Conservation (phyloP, 2,329 filamentous ascomycete genomes). For the Fusarium piperis region DNA sequence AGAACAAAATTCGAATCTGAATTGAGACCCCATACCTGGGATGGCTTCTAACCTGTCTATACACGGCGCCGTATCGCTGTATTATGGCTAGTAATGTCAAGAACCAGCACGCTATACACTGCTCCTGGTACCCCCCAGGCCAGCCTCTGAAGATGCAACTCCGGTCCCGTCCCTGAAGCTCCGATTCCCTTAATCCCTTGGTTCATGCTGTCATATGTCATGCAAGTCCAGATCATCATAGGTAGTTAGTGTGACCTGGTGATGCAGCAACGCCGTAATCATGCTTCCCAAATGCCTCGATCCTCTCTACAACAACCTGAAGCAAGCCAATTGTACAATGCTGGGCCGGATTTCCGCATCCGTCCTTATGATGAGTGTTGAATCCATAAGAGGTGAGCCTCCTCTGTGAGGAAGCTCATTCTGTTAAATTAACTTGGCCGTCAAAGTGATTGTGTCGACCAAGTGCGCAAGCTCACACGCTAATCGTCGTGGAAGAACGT, state of each 20-base stretch:
- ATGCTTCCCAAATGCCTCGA: constrained; percentile 47
- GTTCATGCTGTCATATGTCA: constrained; percentile 42
- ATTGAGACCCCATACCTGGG: constrained; percentile 19
- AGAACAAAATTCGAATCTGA: constrained; percentile 9
- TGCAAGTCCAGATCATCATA: constrained; percentile 41
- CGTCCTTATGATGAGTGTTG: constrained; percentile 35
- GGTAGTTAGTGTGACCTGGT: constrained; percentile 40
- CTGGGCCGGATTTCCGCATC: constrained; percentile 39
- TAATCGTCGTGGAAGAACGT: constrained; percentile 63
- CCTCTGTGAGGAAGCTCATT: constrained; percentile 2
- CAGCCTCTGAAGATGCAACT: constrained; percentile 41
- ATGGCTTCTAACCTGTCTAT: constrained; percentile 37
- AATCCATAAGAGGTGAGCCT: constrained; percentile 27
- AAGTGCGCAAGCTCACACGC: constrained; percentile 5
- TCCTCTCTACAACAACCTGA: constrained; percentile 46
- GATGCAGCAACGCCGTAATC: constrained; percentile 49
- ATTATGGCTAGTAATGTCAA: constrained; percentile 38
- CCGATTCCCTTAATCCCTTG: constrained; percentile 37
- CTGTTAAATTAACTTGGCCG: constrained; percentile 25
- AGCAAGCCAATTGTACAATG: constrained; percentile 45
- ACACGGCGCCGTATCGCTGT: constrained; percentile 25
- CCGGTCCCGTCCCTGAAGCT: constrained; percentile 37
- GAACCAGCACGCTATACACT: constrained; percentile 28
- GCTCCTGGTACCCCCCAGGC: constrained; percentile 29
- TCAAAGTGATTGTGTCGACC: constrained; percentile 10